A percentile compares a stretch with the other conserved stretches of the same genome.
Conservation (phyloP, 208 protist genomes). For the Acanthamoeba healyi region DNA sequence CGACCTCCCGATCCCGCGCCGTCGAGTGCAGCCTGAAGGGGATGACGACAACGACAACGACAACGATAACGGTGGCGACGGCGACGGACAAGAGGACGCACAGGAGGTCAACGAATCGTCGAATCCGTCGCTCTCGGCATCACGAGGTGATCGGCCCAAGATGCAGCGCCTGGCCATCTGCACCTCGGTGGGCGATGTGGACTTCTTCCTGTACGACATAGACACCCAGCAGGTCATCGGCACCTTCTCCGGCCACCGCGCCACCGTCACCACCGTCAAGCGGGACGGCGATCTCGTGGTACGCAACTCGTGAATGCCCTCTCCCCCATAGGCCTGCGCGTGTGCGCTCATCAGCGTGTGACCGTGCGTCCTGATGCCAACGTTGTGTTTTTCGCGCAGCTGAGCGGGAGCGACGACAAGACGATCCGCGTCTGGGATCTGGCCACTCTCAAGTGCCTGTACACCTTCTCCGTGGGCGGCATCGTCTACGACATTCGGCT, state of each 20-base stretch:
- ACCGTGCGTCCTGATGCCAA: too few species aligned
- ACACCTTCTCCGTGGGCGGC: conserved; percentile 10
- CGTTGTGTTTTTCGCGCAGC: too few species aligned
- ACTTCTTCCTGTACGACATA: conserved; percentile 32
- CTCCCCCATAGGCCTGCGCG: too few species aligned
- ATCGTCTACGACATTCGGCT: conserved; percentile 59
- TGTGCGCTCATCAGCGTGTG: background rate
- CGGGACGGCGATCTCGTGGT: conserved; percentile 33
- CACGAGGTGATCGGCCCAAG: background rate
- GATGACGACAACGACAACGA: background rate
- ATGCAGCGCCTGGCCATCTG: conserved; percentile 31
- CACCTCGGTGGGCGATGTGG: background rate
- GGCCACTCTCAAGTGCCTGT: conserved; percentile 31
- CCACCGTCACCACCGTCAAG: conserved; percentile 41
- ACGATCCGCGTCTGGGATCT: conserved; percentile 44
- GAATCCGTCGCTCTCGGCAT: background rate
- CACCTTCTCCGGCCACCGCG: conserved; percentile 15
- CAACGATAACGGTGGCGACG: background rate
- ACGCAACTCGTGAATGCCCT: background rate
- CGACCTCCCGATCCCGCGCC: conserved; percentile 1
- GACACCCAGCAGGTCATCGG: conserved; percentile 33
- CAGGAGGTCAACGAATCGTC: background rate
- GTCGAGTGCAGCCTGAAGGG: background rate
- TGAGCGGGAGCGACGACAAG: conserved; percentile 61
- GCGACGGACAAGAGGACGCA: background rate